Base-by-base conservation (phyloP, 1,139 yeast genomes). In the Debaryomycetaceae sp. region DNA sequence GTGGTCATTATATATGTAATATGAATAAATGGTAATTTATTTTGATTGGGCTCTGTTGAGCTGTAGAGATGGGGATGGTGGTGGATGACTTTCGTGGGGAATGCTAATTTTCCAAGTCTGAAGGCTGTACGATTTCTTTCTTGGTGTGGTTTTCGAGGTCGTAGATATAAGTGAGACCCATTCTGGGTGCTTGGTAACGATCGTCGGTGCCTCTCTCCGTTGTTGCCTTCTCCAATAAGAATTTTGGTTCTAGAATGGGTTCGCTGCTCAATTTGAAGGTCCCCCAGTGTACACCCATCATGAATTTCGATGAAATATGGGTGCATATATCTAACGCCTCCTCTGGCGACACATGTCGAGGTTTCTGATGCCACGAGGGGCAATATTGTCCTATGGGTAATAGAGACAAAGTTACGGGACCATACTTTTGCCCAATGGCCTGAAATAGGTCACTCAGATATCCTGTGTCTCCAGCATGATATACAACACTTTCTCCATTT, bases 391-490 rank as follows among this genome's bases (percentile, higher is more conserved):
- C 98, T 50, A 95, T 89, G 0, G 98, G 98, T 9, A 91, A 65
- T 64, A 91, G 73, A 0, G 95, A 88, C 24, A 91, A 69, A 40
- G 68, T 69, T 6, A 86, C 78, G 0, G 81, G 74, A 0, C 96
- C 95, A 59, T 76, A 83, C 39, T 72, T 77, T 38, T 73, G 65
- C 2, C 85, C 81, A 36, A 91, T 85, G 14, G 81, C 72, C 14
- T 71, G 68, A 63, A 87, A 91, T 42, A 91, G 64, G 39, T 83
- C 95, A 38, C 75, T 60, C 39, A 85, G 83, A 61, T 88, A 91
- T 0, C 98, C 98, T 0, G 97, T 89, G 58, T 91, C 98, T 7
- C 98, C 98, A 5, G 95, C 96, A 62, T 91, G 98, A 69, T 83
- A 91, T 39, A 90, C 68, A 1, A 89, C 60, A 0, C 96, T 87